Evolutionary conservation across 208 protist species (phyloP).

Genomic region (Angomonas ambiguus): DNA sequence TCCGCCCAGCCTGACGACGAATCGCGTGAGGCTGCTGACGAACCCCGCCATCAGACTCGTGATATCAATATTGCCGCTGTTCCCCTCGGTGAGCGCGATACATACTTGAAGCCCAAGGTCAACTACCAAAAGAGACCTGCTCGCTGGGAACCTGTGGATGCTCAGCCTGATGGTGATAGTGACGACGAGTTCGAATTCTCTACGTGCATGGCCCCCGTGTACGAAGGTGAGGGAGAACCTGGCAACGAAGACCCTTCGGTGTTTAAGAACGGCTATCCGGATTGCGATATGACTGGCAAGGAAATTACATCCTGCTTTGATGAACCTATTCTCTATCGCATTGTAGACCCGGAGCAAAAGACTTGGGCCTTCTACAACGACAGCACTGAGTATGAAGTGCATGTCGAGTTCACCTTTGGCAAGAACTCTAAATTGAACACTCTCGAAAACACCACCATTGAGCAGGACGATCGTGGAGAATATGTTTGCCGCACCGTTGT

Average conservation of each 20-base stretch:
- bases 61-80: background rate
- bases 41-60: background rate
- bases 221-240: slow-evolving; percentile 12
- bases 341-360: slow-evolving; percentile 57
- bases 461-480: slow-evolving; percentile 29
- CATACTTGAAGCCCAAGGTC: slow-evolving; percentile 2
- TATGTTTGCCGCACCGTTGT: slow-evolving; percentile 45
- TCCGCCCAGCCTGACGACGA: background rate
- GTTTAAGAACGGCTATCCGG: slow-evolving; percentile 68
- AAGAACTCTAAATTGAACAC: slow-evolving; percentile 48
- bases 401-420: slow-evolving; percentile 66
- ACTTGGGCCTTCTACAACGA: slow-evolving; percentile 85
- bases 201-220: slow-evolving; percentile 5
- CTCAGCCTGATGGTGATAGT: slow-evolving; percentile 39
- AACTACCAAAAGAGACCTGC: slow-evolving; percentile 17
- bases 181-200: slow-evolving; percentile 69
- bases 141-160: slow-evolving; percentile 58
- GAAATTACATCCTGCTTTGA: slow-evolving; percentile 75
- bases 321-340: slow-evolving; percentile 69
- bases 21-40: background rate
- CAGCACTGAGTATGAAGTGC: slow-evolving; percentile 63
- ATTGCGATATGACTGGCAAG: slow-evolving; percentile 34
- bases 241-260: slow-evolving; percentile 13
- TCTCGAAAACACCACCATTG: slow-evolving; percentile 49
- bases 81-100: background rate